These are phyloP conservation scores for Leccinum colubrinum DNA, from an alignment of 1,284 basidiomycete genomes.

Conservation along the genomic window DNA sequence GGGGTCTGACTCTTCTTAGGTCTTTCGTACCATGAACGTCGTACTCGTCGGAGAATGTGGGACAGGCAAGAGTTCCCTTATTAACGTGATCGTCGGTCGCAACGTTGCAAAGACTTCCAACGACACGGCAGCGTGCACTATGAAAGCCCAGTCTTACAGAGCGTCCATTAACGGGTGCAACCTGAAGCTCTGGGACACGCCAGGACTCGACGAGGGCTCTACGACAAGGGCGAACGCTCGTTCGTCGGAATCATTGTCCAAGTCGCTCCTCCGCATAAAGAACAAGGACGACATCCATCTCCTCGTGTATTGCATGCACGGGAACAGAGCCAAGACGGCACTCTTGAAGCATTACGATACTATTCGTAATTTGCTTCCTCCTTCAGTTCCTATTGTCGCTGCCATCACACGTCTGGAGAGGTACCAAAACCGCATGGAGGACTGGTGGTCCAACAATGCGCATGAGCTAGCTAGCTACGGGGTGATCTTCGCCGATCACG, in stretches of 20 bases:
- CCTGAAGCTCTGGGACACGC: conserved; percentile 20
- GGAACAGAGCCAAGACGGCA: conserved; percentile 13
- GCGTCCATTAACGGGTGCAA: conserved; percentile 10
- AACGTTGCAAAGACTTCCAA: conserved; percentile 18
- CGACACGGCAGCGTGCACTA: conserved; percentile 18
- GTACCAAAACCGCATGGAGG: conserved; percentile 24
- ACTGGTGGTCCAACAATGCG: conserved; percentile 27
- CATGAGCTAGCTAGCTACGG: conserved; percentile 9
- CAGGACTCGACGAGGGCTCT: conserved; percentile 18
- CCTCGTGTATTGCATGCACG: conserved; percentile 23
- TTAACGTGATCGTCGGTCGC: conserved; percentile 19
- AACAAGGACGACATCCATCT: conserved; percentile 17
- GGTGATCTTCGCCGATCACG: conserved; percentile 23
- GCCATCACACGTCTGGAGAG: conserved; percentile 27
- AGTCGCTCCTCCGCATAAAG: conserved; percentile 9
- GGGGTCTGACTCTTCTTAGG: conserved; percentile 4
- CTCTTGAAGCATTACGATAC: conserved; percentile 20
- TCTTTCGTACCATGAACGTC: conserved; percentile 15
- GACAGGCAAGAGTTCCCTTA: conserved; percentile 25
- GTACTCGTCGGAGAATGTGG: conserved; percentile 23
- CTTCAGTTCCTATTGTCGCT: conserved; percentile 20
- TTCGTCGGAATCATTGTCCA: conserved; percentile 5
- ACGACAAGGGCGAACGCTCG: conserved; percentile 1
- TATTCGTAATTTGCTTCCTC: conserved; percentile 12
- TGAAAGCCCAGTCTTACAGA: conserved; percentile 7